Base-by-base conservation (phyloP, 2,329 filamentous ascomycete species). In the Alternaria ethzedia region DNA sequence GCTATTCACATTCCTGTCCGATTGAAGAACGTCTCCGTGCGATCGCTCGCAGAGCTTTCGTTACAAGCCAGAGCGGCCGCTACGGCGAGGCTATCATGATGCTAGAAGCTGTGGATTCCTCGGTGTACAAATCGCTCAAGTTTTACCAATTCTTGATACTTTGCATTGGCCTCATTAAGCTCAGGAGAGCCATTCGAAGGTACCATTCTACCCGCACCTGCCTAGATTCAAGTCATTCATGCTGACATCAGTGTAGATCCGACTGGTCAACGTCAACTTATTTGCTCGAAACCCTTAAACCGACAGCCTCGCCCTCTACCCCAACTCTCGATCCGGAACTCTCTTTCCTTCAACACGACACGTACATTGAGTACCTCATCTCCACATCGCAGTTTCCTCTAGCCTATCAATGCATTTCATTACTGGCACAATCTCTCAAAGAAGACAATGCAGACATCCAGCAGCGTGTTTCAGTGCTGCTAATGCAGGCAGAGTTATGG, bases 21-120 rank as follows among this genome's bases (percentile, higher is more conserved):
- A 87, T 94, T 46, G 93, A 97, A 66, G 95, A 98, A 70, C 86
- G 89, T 54, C 84, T 97, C 30, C 92, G 91, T 70, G 87, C 92
- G 32, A 89, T 86, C 1, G 93, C 92, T 70, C 88, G 91, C 5
- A 86, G 90, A 59, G 90, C 93, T 3, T 87, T 90, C 63, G 83
- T 89, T 54, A 82, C 91, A 6, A 86, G 88, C 9, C 87, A 89
- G 60, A 85, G 83, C 50, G 94, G 95, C 1, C 86, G 84, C 30
- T 96, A 94, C 73, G 86, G 89, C 21, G 86, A 91, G 54, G 93
- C 91, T 0, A 83, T 90, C 56, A 80, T 82, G 12, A 83, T 84
- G 25, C 82, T 95, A 49, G 86, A 90, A 57, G 81, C 82, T 26
- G 79, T 93, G 17, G 86, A 90, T 54, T 82, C 85, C 4, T 86